Conservation (phyloP, 1,284 basidiomycete species). For the Heterobasidion annosum region DNA sequence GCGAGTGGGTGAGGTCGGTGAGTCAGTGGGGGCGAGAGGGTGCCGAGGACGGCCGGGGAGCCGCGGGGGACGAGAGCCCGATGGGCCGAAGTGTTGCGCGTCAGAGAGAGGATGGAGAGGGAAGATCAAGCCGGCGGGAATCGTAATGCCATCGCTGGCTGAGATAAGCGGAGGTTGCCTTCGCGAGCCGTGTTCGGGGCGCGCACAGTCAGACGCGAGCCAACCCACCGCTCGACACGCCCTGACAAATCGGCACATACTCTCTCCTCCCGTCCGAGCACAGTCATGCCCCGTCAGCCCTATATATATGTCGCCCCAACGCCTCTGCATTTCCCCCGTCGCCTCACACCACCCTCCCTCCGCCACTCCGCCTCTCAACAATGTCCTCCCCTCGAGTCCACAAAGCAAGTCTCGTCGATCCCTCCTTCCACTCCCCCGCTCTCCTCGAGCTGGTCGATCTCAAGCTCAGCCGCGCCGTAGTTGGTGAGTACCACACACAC, state of each 20-base stretch:
- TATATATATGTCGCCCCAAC: not conserved
- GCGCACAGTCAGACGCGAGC: not conserved
- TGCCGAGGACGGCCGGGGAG: not conserved
- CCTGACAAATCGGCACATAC: conserved; percentile 3
- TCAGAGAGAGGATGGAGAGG: not conserved
- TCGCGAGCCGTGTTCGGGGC: not conserved
- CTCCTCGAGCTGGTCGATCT: conserved; percentile 55
- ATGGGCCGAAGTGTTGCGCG: not conserved
- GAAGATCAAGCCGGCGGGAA: not conserved
- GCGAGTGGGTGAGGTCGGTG: not conserved
- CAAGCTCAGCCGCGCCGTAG: conserved; percentile 46
- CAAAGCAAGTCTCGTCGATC: conserved; percentile 54
- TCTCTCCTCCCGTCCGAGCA: conserved; percentile 6
- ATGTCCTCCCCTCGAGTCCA: conserved; percentile 34
- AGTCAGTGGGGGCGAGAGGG: not conserved
- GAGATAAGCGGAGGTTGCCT: not conserved
- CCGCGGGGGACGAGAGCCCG: not conserved
- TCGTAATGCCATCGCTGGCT: not conserved
- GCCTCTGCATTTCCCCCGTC: conserved; percentile 1
- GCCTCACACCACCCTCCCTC: conserved; percentile 4
- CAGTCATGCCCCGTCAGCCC: not conserved
- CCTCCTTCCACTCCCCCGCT: conserved; percentile 48
- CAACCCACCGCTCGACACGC: conserved; percentile 2
- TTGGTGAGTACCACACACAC: conserved; percentile 35
- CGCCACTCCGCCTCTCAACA: conserved; percentile 8